Base-by-base conservation (phyloP, 192 early-diverging fungal genomes). In the Coemansia sp. region DNA sequence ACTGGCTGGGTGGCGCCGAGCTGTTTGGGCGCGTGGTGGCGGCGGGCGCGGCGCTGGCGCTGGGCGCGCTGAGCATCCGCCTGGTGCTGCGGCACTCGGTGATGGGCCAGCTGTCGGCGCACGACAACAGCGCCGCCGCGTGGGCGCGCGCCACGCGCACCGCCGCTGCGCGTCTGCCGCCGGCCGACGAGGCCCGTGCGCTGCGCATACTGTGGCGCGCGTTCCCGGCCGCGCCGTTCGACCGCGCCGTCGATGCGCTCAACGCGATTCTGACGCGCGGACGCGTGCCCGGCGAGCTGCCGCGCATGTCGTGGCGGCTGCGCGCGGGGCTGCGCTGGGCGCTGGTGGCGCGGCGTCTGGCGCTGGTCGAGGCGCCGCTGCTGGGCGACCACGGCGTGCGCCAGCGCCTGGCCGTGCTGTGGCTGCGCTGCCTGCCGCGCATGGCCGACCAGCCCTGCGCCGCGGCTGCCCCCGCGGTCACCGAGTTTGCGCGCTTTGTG, bases 181-280 rank as follows among this genome's bases (percentile, higher is more conserved):
- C 19, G 0, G 48, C 55, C n/a, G 55, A 22, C 34, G 73, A 69
- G 9, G 8, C 14, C 7, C 54, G 43, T 10, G 62, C 55, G 2
- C 55, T 50, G 30, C 38, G 46, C 15, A 64, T 65, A 25, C 62
- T 76, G 17, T 55, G 62, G 0, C 60, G 51, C 22, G 73, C 73
- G 23, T 76, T 76, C 42, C 73, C 73, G 5, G 73, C 66, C 2
- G 50, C 66, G 1, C 73, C 73, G 2, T 64, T 62, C 1, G 62
- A 69, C 20, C 58, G 56, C 7, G 62, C 58, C 4, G 55, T 60
- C 44, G 43, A 47, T n/a, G 66, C 69, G 42, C 46, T 76, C 29
- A 50, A 48, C 30, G 40, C 57, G 2, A 31, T 76, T 10, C 67
- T 76, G 9, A 29, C 23, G 8, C 11, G 35, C 3, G 22, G 31